Base-by-base conservation (phyloP, 2,329 filamentous ascomycete species). In the Acephala macrosclerotiorum region DNA sequence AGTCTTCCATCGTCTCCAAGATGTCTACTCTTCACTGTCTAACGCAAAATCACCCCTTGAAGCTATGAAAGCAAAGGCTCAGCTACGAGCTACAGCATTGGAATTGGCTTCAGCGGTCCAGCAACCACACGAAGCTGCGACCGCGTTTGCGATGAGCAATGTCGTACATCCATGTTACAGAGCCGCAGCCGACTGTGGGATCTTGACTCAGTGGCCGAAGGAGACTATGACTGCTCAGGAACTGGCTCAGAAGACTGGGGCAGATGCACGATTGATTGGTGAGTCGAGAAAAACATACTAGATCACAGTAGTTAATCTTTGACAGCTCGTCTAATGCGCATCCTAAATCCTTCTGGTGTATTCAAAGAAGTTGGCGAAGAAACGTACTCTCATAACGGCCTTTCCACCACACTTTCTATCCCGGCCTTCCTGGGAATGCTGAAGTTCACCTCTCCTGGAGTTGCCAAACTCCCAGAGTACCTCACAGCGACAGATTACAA, bases 321-420 rank as follows among this genome's bases (percentile, higher is more conserved):
- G 7, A 51, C 20, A 51, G 47, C 20, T 12, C 12, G 47, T 9
- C 8, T 51, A 14, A 51, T 51, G 47, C 16, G 47, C 3, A 51
- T 51, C 14, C 20, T 51, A 2, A 51, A 7, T 14, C 3, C 47
- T 12, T 51, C 47, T 11, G 47, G 47, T 4, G 47, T 51, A 12
- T 51, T 51, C 20, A 51, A 2, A 12, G 47, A 51, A 25, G 47
- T 51, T 22, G 47, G 20, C 20, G 20, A 22, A 25, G 47, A 51
- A 25, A 51, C 3, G 25, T 51, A 51, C 22, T 20, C 20, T 20
- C 47, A 63, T 38, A 63, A 63, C 2, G 26, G 35, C 3, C 35
- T 63, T 1, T 57, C 53, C 11, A 51, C 42, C 26, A 38, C n/a
- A n/a, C 26, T 38, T 7, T 63, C 47, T 14, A 51, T 51, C 12